These are phyloP conservation scores for Glebionis coronaria DNA, from an alignment of 129 eudicot species.

Conservation along the genomic window DNA sequence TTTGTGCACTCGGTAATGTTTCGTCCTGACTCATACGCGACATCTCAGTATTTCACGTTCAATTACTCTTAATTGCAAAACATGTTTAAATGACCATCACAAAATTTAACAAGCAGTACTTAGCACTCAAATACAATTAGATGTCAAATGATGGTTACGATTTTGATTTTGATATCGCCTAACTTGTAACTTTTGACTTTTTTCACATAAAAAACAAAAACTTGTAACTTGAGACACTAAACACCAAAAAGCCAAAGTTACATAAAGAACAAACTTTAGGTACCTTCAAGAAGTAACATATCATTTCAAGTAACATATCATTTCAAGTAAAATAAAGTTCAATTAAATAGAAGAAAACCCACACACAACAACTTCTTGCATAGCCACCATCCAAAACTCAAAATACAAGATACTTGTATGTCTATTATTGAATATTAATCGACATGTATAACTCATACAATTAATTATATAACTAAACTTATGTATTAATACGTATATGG, in stretches of 20 bases:
- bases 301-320: slow-evolving; percentile 11
- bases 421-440: too few relatives aligned
- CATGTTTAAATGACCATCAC: too few relatives aligned
- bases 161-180: slow-evolving; percentile 16
- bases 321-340: not conserved
- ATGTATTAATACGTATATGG: too few relatives aligned
- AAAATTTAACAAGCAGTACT: too few relatives aligned
- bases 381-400: slow-evolving; percentile 17
- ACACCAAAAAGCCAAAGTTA: slow-evolving; percentile 10
- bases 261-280: slow-evolving; percentile 16
- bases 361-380: slow-evolving; percentile 1
- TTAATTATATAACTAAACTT: too few relatives aligned
- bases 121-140: too few relatives aligned
- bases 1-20: too few relatives aligned
- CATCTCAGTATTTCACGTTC: too few relatives aligned
- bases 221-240: too few relatives aligned
- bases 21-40: too few relatives aligned
- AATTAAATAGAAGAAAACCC: slow-evolving; percentile 12
- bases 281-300: slow-evolving; percentile 6
- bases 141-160: not conserved
- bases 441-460: too few relatives aligned
- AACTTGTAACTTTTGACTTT: not conserved
- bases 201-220: slow-evolving; percentile 3
- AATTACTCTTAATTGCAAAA: too few relatives aligned
- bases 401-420: not conserved